Conservation (phyloP, 768 basidiomycete genomes). For the Psilocybe subaeruginosa region DNA sequence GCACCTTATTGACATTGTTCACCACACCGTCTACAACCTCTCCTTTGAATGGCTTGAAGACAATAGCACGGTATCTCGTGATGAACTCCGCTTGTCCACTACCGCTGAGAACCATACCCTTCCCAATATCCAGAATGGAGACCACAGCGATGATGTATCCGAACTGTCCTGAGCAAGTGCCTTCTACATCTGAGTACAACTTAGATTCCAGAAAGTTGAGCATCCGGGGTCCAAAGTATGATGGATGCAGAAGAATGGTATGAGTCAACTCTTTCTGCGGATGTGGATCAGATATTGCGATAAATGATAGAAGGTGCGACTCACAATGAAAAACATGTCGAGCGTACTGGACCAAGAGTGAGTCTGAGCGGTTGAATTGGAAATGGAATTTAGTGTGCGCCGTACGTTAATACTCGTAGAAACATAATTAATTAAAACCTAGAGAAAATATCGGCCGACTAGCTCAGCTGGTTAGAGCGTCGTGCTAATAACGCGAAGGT, state of each 20-base stretch:
- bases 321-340: conserved; percentile 75
- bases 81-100: conserved; percentile 97
- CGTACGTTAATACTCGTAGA: too few relatives aligned
- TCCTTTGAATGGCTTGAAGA: conserved; percentile 99
- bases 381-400: too few relatives aligned
- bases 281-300: not conserved
- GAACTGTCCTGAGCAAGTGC: conserved; percentile 93
- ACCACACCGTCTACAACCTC: conserved; percentile 98
- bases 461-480: conserved; percentile 96
- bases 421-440: too few relatives aligned
- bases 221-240: conserved; percentile 97
- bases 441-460: conserved; percentile 57
- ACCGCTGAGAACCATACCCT: conserved; percentile 89
- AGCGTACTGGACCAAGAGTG: too few relatives aligned
- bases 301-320: conserved; percentile 24
- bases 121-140: conserved; percentile 87
- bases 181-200: conserved; percentile 95
- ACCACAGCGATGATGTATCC: conserved; percentile 95
- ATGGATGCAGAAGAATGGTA: conserved; percentile 95
- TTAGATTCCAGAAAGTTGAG: conserved; percentile 91
- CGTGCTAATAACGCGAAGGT: conserved; percentile 85
- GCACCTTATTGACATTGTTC: conserved; percentile 92
- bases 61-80: conserved; percentile 92
- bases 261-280: conserved; percentile 94
- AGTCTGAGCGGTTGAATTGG: too few relatives aligned